A percentile compares a stretch with the other conserved stretches of the same genome.
phyloP scores from a whole-genome alignment of 2,329 filamentous ascomycete genomes.

The Lanzia echinophila region DNA sequence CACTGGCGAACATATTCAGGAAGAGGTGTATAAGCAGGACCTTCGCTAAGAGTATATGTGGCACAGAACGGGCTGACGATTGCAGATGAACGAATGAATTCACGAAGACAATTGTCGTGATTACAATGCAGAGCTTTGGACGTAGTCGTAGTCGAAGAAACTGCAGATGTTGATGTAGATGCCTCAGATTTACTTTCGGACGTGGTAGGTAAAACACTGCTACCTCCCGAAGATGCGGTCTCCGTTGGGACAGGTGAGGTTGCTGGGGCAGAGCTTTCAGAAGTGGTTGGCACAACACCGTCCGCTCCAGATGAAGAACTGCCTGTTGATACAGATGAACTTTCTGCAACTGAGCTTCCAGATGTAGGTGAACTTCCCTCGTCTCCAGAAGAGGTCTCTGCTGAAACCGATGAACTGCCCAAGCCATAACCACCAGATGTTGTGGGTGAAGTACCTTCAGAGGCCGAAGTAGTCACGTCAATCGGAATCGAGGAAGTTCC shows the following conservation, averaged over 20 bases:
- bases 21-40: conserved; percentile 17
- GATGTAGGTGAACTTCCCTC: neutral
- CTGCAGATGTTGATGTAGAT: neutral
- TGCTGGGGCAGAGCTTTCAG: neutral
- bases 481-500: neutral
- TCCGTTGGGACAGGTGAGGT: neutral
- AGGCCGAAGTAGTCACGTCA: neutral
- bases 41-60: conserved; percentile 20
- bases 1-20: conserved; percentile 23
- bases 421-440: too few species aligned
- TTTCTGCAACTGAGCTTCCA: neutral
- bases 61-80: conserved; percentile 20
- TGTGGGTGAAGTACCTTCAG: neutral
- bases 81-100: conserved; percentile 17
- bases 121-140: conserved; percentile 14
- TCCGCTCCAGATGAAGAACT: neutral
- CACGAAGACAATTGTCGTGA: conserved; percentile 24
- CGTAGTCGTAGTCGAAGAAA: conserved; percentile 1
- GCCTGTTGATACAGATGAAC: neutral
- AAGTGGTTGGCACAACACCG: neutral
- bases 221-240: neutral
- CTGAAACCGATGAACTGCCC: neutral
- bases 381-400: neutral
- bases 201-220: neutral
- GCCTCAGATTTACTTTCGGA: neutral